Evolutionary conservation across 202 grass and related monocot species (phyloP), one percentile per base, ranked within the genome.

Genomic region (Carex arenaria): DNA sequence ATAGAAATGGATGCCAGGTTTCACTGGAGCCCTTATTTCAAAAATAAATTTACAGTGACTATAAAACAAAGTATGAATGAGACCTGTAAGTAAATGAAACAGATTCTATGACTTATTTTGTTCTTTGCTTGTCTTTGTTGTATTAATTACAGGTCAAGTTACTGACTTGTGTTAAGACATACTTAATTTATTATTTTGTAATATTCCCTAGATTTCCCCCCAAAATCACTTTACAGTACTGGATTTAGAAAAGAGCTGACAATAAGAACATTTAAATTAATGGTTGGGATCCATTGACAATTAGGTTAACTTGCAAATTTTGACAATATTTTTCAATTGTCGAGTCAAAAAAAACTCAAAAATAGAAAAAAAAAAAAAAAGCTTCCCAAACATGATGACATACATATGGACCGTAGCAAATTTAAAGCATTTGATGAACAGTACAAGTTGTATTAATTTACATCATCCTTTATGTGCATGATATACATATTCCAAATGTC

Each of bases 401-500:
- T 71, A 45, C 43, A 71, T 71, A 45, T 47, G 67, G 67, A 45
- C 67, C 1, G 1, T 20, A 17, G 3, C 38, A 42, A 71, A 45
- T 42, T 71, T 47, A 71, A 22, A n/a, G 67, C 15, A 0, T 47
- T 47, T 71, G 18, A 71, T 43, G 8, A 45, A 45, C 36, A 71
- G 45, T 49, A 11, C 11, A 49, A 45, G 1, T 47, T 47, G 38
- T 19, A 71, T 20, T 71, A 71, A 71, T 1, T 71, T 71, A 45
- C 67, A 71, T 22, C 45, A 71, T 45, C 20, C 18, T 67, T 67
- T 11, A 45, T 71, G 38, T 20, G 38, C 67, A 22, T 20, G 38
- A 71, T 71, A 34, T 36, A 69, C 68, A 72, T 72, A 22, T 71
- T 72, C 19, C 68, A 72, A 72, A 47, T 72, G 42, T 72, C 19